Conservation (phyloP, 257 asterid species). For the Misopates orontium region DNA sequence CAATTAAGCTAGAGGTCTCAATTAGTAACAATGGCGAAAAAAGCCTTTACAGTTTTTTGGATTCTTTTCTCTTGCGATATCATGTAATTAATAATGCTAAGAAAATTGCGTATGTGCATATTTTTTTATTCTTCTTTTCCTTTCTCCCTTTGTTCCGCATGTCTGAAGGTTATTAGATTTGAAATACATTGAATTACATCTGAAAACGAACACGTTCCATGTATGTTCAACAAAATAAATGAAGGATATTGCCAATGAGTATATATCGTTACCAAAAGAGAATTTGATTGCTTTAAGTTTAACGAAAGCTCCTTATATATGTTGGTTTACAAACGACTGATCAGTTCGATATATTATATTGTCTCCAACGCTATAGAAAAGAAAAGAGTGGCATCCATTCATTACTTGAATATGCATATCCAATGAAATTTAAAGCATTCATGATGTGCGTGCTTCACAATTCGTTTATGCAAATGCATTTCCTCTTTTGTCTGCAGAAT, state of each 20-base stretch:
- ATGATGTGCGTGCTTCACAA: too few relatives aligned
- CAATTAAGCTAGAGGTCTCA: conserved; percentile 24
- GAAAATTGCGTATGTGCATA: conserved; percentile 36
- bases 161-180: not conserved
- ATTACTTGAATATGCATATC: too few relatives aligned
- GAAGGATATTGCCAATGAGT: too few relatives aligned
- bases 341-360: conserved; percentile 28
- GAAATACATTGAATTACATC: not conserved
- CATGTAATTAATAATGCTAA: conserved; percentile 24
- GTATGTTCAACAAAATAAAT: not conserved
- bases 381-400: too few relatives aligned
- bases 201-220: not conserved
- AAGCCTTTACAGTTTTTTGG: conserved; percentile 21
- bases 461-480: too few relatives aligned
- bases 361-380: too few relatives aligned
- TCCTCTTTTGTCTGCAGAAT: too few relatives aligned
- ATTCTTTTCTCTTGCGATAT: conserved; percentile 16
- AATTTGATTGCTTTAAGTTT: conserved; percentile 27
- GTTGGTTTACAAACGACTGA: conserved; percentile 25
- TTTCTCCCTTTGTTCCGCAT: not conserved
- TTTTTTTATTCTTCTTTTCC: not conserved
- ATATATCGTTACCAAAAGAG: too few relatives aligned
- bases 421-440: too few relatives aligned
- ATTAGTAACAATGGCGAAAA: not conserved
- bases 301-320: conserved; percentile 23